Evolutionary conservation across 2,329 filamentous ascomycete species (phyloP), one percentile per base, ranked within the genome.

Genomic region (Pestalotiopsis sp.): DNA sequence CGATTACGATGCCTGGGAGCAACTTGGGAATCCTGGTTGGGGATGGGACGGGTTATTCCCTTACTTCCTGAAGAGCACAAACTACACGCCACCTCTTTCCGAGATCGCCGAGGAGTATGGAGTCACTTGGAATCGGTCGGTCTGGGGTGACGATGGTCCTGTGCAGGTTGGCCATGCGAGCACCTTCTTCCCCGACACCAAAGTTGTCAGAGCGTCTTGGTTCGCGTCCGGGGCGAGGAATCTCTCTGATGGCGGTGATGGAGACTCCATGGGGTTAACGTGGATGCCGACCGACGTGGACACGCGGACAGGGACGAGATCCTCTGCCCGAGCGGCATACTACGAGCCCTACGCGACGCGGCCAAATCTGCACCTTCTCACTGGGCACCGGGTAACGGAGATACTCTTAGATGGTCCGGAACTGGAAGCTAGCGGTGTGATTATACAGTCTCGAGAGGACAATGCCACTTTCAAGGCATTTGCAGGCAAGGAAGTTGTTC

Each of bases 1-100:
- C n/a, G 77, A 77, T 65, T 77, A 76, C 49, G 74, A 83, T 62
- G 72, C 77, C 2, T 83, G 81, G 81, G 78, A 78, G 27, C 74
- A 74, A 0, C 69, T 82, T 0, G 81, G 80, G 0, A 83, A 83
- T 41, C 71, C 76, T 0, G 74, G 78, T 0, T 83, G 81, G 81
- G 76, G 77, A 1, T 83, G 80, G 77, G 72, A 77, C 14, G 75
- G 66, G 4, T 71, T 81, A 20, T 59, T 77, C 3, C 71, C 73
- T 5, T 80, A 79, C 65, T 78, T 78, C 52, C 73, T 72, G 61
- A 79, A 77, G 68, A 62, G 65, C 7, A 71, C 70, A 36, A 69
- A 69, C 4, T 52, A 59, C 39, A 67, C 69, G 1, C 61, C 61
- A 13, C 58, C 23, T 20, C 57, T 56, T 41, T 56, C 23, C 36